Evolutionary conservation across 2,329 filamentous ascomycete species (phyloP).

Genomic region (Colletotrichum gloeosporioides): DNA sequence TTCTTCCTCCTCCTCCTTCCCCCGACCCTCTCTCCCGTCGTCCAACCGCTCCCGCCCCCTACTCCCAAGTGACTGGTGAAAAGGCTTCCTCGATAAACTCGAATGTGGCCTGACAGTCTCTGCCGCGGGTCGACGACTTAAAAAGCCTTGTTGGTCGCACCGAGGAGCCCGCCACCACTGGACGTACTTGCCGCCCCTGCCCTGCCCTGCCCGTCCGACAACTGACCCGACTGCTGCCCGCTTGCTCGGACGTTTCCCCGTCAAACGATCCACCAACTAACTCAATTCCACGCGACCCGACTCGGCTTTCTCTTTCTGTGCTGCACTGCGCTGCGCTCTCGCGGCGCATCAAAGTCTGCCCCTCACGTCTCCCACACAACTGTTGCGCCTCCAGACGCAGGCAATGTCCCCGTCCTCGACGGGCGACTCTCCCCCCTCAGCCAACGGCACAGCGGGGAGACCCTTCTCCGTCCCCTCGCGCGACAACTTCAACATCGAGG

Average conservation of each 20-base stretch:
- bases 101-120: background rate
- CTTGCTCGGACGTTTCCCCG: background rate
- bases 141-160: background rate
- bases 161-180: background rate
- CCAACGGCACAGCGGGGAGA: slow-evolving; percentile 41
- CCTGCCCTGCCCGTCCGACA: background rate
- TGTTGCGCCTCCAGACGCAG: slow-evolving; percentile 28
- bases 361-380: slow-evolving; percentile 25
- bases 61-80: background rate
- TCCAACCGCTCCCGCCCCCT: background rate
- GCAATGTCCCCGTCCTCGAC: slow-evolving; percentile 60
- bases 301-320: background rate
- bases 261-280: background rate
- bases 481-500: slow-evolving; percentile 54
- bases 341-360: slow-evolving; percentile 17
- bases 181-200: background rate
- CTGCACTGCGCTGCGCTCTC: slow-evolving; percentile 10
- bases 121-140: background rate
- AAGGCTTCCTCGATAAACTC: slow-evolving; percentile 6
- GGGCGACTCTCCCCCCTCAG: slow-evolving; percentile 56
- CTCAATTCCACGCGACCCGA: background rate
- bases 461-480: slow-evolving; percentile 51
- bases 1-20: background rate
- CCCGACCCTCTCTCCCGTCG: background rate
- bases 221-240: background rate